phyloP scores from a whole-genome alignment of 805 yeast species.

The Sugiyamaella valdiviana region DNA sequence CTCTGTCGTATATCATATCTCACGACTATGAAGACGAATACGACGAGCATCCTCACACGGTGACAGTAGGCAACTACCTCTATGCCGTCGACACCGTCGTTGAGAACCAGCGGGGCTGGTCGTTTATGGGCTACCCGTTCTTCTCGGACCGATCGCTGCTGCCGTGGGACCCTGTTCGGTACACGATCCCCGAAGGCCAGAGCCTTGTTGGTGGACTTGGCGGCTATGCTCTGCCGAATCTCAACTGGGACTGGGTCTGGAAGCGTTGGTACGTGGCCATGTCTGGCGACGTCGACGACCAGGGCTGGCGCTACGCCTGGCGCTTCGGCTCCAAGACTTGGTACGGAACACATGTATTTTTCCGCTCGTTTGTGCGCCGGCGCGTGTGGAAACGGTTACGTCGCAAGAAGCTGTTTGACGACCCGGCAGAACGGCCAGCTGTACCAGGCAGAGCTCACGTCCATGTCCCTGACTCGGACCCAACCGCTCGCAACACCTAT shows the following conservation, averaged over 20 bases:
- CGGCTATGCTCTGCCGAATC: conserved; percentile 44
- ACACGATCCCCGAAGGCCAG: conserved; percentile 30
- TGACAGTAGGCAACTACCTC: conserved; percentile 6
- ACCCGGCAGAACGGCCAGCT: neutral
- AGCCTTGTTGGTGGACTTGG: conserved; percentile 28
- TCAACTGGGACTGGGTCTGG: conserved; percentile 65
- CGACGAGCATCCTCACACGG: conserved; percentile 11
- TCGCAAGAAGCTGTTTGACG: neutral
- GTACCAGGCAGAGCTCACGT: neutral
- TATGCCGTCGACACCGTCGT: conserved; percentile 28
- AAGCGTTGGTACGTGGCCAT: conserved; percentile 66
- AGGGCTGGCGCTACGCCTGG: conserved; percentile 74
- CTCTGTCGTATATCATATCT: conserved; percentile 1
- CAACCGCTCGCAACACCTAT: neutral
- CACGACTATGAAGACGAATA: conserved; percentile 5
- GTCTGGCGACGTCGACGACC: conserved; percentile 67
- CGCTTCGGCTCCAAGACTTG: conserved; percentile 45
- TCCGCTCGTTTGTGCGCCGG: conserved; percentile 59
- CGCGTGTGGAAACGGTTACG: conserved; percentile 53
- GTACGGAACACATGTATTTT: conserved; percentile 52
- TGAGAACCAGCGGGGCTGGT: conserved; percentile 39
- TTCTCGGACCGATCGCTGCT: conserved; percentile 33
- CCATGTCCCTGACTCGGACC: neutral
- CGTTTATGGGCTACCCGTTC: conserved; percentile 33
- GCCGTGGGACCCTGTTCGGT: conserved; percentile 35